Conservation (phyloP, 108 stramenopile genomes). For the Ochromonas danica region DNA sequence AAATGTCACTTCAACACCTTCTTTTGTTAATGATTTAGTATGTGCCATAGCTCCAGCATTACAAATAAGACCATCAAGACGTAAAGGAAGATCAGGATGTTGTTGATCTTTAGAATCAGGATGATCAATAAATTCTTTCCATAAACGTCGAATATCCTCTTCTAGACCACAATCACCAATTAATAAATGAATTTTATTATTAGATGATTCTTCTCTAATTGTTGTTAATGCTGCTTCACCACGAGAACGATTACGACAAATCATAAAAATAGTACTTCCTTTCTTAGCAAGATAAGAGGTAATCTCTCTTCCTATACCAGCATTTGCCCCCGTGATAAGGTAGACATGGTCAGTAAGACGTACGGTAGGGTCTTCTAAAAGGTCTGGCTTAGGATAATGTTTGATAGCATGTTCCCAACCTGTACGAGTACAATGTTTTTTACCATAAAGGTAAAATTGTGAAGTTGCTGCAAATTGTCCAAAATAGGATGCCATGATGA, state of each 20-base stretch:
- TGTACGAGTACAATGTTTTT: conserved; percentile 34
- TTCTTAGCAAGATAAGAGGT: conserved; percentile 64
- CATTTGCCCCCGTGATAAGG: conserved; percentile 76
- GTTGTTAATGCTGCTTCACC: conserved; percentile 71
- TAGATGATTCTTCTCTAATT: conserved; percentile 55
- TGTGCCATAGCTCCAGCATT: conserved; percentile 85
- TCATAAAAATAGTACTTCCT: conserved; percentile 78
- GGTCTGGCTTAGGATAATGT: conserved; percentile 31
- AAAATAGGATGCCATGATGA: no score
- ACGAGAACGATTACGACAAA: conserved; percentile 78
- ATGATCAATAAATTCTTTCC: conserved; percentile 25
- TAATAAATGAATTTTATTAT: conserved; percentile 66
- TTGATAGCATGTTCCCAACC: conserved; percentile 29
- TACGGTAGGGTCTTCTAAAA: conserved; percentile 5
- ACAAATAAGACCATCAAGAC: conserved; percentile 78
- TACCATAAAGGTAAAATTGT: conserved; percentile 44
- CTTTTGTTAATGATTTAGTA: conserved; percentile 67
- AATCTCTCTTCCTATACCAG: conserved; percentile 78
- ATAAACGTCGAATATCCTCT: conserved; percentile 51
- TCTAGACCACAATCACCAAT: conserved; percentile 66
- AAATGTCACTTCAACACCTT: conserved; percentile 81
- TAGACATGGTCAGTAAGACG: conserved; percentile 69
- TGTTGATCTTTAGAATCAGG: background rate
- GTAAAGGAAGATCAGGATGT: no score
- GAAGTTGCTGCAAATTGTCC: conserved; percentile 40